Percentiles rank a stretch among this genome's conserved stretches.
Evolutionary conservation across 768 basidiomycete genomes (phyloP).

Genomic region (Leucocoprinus sp.): DNA sequence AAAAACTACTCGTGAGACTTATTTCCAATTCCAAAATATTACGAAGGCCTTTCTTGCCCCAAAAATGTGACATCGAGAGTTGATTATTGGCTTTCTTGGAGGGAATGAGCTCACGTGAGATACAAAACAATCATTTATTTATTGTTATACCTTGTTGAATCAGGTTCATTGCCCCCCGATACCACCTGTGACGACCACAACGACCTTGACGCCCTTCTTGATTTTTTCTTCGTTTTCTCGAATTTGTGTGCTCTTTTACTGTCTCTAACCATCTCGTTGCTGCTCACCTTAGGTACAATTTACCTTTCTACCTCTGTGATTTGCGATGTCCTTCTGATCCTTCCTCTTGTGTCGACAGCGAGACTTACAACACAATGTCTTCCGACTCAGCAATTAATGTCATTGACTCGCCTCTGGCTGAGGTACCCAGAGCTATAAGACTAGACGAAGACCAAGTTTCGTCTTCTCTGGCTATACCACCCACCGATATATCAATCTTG

Average conservation of each 20-base stretch:
- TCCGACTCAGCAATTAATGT: neutral
- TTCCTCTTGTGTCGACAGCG: constrained; percentile 11
- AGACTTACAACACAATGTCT: constrained; percentile 6
- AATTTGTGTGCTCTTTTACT: neutral
- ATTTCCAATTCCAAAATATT: too few relatives aligned
- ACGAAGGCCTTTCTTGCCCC: too few relatives aligned
- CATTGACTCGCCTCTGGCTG: constrained; percentile 1
- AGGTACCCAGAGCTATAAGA: constrained; percentile 1
- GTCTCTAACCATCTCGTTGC: neutral
- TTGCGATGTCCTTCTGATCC: constrained; percentile 23
- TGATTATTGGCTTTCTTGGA: neutral
- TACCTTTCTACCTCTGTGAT: neutral
- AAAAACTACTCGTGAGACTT: too few relatives aligned
- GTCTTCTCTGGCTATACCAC: constrained; percentile 2
- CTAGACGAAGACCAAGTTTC: neutral
- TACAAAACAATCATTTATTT: constrained; percentile 10
- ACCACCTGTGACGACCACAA: constrained; percentile 13
- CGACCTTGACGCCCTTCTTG: constrained; percentile 18
- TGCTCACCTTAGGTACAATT: neutral
- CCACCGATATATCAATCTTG: constrained; percentile 3
- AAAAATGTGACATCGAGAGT: too few relatives aligned
- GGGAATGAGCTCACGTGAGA: constrained; percentile 8
- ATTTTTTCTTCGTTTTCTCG: neutral
- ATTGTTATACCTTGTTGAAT: constrained; percentile 11
- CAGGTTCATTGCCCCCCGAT: constrained; percentile 10